Percentiles rank a stretch among this genome's conserved stretches.
These are phyloP conservation scores for Hericium erinaceus DNA, from an alignment of 768 basidiomycete genomes.

Conservation along the genomic window DNA sequence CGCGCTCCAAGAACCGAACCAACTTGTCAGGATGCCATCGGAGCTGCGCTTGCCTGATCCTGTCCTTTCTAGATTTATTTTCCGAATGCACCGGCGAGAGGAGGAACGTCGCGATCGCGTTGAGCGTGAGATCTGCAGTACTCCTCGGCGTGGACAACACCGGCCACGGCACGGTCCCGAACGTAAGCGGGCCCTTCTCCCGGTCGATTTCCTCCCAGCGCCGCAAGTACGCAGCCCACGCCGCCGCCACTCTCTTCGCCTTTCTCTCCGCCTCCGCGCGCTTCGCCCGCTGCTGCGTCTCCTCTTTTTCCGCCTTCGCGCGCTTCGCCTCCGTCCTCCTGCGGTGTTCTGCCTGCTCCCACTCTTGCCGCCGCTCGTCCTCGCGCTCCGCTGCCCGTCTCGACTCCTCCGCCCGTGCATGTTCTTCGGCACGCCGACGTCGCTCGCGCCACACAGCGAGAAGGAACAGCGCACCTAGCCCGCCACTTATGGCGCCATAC, in stretches of 20 bases:
- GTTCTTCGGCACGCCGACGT: too few relatives aligned
- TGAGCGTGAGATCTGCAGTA: conserved; percentile 40
- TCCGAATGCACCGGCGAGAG: conserved; percentile 54
- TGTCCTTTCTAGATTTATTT: conserved; percentile 48
- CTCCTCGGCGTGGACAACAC: conserved; percentile 31
- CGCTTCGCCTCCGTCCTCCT: conserved; percentile 39
- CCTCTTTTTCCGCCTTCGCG: conserved; percentile 34
- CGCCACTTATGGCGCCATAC: not conserved
- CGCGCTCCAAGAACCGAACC: conserved; percentile 41
- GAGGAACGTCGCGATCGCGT: conserved; percentile 48
- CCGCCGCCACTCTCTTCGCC: conserved; percentile 29
- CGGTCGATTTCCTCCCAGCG: conserved; percentile 36
- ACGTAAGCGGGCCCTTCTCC: conserved; percentile 41
- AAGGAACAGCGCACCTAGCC: not conserved
- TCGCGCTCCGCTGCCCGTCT: conserved; percentile 25
- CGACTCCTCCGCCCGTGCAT: conserved; percentile 4
- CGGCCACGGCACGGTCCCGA: conserved; percentile 70
- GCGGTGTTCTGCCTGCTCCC: conserved; percentile 45
- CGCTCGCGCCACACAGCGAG: not conserved
- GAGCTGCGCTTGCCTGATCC: conserved; percentile 56
- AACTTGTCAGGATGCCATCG: conserved; percentile 82
- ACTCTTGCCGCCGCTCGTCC: conserved; percentile 35
- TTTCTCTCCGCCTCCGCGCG: conserved; percentile 25
- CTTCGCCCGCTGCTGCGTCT: conserved; percentile 21
- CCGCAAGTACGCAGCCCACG: conserved; percentile 27